Percentiles rank a stretch among this genome's conserved stretches.
Conservation (phyloP, 345 rosid species). For the Pseudoturritis turrita region DNA sequence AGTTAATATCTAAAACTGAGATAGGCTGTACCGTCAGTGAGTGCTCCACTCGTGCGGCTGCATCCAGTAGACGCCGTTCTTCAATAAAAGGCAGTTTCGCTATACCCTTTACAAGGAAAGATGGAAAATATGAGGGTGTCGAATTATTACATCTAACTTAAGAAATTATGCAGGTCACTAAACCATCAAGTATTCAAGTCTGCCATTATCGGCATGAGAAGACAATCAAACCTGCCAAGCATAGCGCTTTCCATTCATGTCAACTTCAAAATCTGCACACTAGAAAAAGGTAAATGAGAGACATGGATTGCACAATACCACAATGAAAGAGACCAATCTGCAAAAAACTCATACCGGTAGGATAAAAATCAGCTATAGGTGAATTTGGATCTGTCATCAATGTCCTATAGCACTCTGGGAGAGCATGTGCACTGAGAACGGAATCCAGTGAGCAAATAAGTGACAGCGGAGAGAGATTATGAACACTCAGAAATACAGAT, state of each 20-base stretch:
- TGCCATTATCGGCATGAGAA: slow-evolving; percentile 10
- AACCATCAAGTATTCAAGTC: neutral
- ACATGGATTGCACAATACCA: slow-evolving; percentile 9
- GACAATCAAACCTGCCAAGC: slow-evolving; percentile 72
- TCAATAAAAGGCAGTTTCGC: slow-evolving; percentile 91
- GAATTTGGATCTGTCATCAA: slow-evolving; percentile 88
- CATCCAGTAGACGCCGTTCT: slow-evolving; percentile 76
- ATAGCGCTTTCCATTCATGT: slow-evolving; percentile 91
- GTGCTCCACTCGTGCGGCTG: slow-evolving; percentile 58
- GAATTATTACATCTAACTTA: neutral
- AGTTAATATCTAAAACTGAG: neutral
- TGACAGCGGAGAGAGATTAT: neutral
- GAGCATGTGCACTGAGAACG: slow-evolving; percentile 82
- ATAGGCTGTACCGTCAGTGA: slow-evolving; percentile 57
- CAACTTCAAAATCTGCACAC: slow-evolving; percentile 74
- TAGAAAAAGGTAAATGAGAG: slow-evolving; percentile 18
- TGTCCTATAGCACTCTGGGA: slow-evolving; percentile 67
- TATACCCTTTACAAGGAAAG: slow-evolving; percentile 51
- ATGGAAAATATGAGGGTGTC: neutral
- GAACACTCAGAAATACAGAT: neutral
- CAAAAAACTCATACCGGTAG: slow-evolving; percentile 48
- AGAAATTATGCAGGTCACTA: neutral
- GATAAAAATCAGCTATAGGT: slow-evolving; percentile 85
- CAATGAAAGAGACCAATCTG: neutral
- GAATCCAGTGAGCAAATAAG: slow-evolving; percentile 13